Evolutionary conservation across 225 moss, liverwort and hornwort genomes (phyloP).

Genomic region (Pleurozium schreberi): DNA sequence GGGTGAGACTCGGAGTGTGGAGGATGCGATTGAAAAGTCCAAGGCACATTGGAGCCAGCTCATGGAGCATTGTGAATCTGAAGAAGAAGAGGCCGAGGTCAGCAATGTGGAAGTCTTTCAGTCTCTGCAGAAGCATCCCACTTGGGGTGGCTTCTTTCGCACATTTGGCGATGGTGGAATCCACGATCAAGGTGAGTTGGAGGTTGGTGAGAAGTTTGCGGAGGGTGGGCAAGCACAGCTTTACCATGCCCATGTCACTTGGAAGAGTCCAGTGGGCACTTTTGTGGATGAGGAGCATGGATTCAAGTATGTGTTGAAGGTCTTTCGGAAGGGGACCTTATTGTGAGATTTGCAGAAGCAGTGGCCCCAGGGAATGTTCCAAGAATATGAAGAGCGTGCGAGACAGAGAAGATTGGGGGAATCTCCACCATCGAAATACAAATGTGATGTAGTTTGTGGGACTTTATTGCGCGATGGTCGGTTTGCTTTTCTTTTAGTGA

Average conservation of each 20-base stretch:
- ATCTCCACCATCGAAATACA: fast-evolving
- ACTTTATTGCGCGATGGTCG: neutral
- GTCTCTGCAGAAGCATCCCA: neutral
- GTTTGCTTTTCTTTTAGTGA: neutral
- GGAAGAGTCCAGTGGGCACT: fast-evolving
- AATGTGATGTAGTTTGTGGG: fast-evolving
- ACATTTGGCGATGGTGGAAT: neutral
- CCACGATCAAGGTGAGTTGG: neutral
- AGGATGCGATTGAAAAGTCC: neutral
- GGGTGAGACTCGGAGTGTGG: too few relatives aligned
- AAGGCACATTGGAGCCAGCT: neutral
- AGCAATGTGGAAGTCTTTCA: neutral
- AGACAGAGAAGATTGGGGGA: fast-evolving
- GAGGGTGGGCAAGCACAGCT: neutral
- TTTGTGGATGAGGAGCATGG: fast-evolving
- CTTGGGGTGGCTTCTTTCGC: neutral
- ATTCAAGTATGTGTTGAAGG: neutral
- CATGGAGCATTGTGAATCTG: too few relatives aligned
- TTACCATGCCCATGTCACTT: neutral
- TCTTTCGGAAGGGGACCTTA: neutral
- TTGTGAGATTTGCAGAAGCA: neutral
- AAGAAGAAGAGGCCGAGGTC: neutral
- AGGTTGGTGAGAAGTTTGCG: neutral
- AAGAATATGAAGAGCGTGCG: fast-evolving
- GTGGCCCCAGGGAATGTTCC: neutral